These are phyloP conservation scores for Coffea canephora DNA, from an alignment of 257 asterid genomes.

Conservation along the genomic window DNA sequence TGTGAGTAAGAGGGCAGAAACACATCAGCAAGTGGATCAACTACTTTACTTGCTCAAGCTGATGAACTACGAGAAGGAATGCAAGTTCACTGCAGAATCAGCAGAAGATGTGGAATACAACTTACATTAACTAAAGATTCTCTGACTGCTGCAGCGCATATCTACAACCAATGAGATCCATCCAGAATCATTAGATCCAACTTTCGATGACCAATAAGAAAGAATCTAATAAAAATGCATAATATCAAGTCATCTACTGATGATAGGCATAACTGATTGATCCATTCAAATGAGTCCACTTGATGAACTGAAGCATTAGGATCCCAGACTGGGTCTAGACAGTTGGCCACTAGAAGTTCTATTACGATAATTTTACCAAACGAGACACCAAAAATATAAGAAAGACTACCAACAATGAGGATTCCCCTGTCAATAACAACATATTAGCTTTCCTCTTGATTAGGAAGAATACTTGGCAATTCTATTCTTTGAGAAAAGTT, in stretches of 20 bases:
- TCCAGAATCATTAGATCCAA: constrained; percentile 18
- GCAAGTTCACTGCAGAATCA: background rate
- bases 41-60: constrained; percentile 2
- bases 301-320: constrained; percentile 11
- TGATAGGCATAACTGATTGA: background rate
- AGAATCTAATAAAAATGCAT: background rate
- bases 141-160: constrained; percentile 71
- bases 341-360: background rate
- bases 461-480: background rate
- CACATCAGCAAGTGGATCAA: constrained; percentile 7
- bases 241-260: constrained; percentile 5
- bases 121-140: constrained; percentile 44
- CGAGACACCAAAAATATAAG: background rate
- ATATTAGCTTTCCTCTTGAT: background rate
- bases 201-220: background rate
- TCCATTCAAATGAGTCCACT: constrained; percentile 4
- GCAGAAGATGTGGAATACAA: constrained; percentile 13
- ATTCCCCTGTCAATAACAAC: too few relatives aligned
- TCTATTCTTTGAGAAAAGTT: constrained; percentile 3
- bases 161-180: constrained; percentile 41
- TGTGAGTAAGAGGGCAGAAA: constrained; percentile 24
- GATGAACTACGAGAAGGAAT: background rate
- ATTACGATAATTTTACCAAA: constrained; percentile 10
- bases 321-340: background rate
- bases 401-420: background rate